Evolutionary conservation across 2,329 filamentous ascomycete genomes (phyloP).

Genomic region (Trichoderma hamatum): DNA sequence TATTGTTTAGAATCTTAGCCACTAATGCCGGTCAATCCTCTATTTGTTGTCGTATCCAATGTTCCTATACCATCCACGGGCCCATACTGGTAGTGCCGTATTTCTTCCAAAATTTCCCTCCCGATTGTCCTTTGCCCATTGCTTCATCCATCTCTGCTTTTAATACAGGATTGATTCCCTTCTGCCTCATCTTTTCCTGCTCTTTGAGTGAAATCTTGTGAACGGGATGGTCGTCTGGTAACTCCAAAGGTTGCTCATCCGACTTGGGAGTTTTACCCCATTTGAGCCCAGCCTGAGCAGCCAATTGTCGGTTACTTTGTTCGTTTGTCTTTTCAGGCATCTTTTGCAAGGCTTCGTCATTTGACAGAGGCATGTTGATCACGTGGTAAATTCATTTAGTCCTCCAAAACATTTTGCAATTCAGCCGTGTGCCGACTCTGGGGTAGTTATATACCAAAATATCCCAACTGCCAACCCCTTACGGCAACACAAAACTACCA

Average conservation of each 20-base stretch:
- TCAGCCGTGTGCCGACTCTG: neutral
- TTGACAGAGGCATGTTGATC: neutral
- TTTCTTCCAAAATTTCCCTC: neutral
- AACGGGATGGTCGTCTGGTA: neutral
- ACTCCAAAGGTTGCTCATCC: neutral
- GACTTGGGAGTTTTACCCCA: neutral
- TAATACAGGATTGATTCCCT: neutral
- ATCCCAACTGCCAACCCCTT: neutral
- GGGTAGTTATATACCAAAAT: neutral
- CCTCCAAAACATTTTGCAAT: neutral
- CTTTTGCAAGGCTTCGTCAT: neutral
- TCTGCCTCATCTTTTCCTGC: neutral
- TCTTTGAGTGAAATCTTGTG: neutral
- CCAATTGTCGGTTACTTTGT: neutral
- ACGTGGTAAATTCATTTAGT: neutral
- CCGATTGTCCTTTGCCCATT: neutral
- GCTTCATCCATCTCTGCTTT: conserved; percentile 6
- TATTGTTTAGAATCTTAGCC: neutral
- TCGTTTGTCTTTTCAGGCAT: neutral
- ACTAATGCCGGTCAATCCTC: neutral
- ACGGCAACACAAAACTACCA: neutral
- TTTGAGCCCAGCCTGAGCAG: neutral
- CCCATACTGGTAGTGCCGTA: neutral
- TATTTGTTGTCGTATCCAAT: neutral
- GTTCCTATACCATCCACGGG: neutral